Evolutionary conservation across 371 early-diverging fungal genomes (phyloP), one percentile per base, ranked within the genome.

Genomic region (Circinella umbellata): DNA sequence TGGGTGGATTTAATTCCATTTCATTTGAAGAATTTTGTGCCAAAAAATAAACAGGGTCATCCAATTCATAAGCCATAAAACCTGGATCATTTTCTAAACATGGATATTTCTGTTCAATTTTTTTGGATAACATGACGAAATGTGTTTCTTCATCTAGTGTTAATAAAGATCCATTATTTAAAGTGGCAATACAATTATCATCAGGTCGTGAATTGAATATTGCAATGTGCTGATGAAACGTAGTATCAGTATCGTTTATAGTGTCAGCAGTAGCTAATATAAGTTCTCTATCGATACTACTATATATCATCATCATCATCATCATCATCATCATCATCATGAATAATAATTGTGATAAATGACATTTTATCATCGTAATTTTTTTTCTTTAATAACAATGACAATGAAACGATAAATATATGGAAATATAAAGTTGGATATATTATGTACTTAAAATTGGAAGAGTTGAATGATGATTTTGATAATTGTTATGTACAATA

Each of bases 1-100:
- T 57, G 6, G 57, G 57, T 57, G 57, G 57, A 18, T 57, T 14
- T 5, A 57, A 27, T 34, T 57, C 27, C 57, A 57, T 57, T 57
- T 34, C 35, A 57, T 57, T 57, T 10, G 57, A 27, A 27, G 27
- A 57, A 34, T 57, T 34, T 34, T 57, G 57, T 4, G 57, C 27
- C 27, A 27, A 1, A 8, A 57, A 34, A 34, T 34, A 34, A 34
- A 57, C 6, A 34, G 35, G 35, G 6, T 34, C 27, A 57, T 57
- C 57, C 20, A 34, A 5, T 34, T 57, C 57, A 57, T 34, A 57
- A 18, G 6, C 35, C 35, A 34, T 10, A 57, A 57, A 57, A 27
- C 57, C 57, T 57, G 57, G 34, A 34, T 57, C 27, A 14, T 34
- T 57, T 57, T 34, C 35, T 27, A 57, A 13, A 57, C 57, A 57